phyloP scores from a whole-genome alignment of 768 basidiomycete genomes.

The Agrocybe pediades region DNA sequence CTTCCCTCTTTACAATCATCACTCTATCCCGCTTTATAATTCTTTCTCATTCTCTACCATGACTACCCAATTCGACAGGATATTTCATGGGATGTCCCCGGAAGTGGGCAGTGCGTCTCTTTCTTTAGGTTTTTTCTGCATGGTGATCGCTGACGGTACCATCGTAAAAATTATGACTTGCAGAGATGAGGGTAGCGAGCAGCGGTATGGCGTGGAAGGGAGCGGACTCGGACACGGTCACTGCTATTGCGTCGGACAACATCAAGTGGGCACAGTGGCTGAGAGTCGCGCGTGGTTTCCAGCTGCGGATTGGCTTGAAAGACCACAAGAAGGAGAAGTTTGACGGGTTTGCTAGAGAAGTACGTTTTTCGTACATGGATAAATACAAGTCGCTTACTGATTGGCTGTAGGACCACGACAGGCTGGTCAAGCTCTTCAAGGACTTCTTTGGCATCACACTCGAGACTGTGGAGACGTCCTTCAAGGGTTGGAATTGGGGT shows the following conservation, averaged over 20 bases:
- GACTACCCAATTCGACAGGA: conserved; percentile 80
- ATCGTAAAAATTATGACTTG: conserved; percentile 3
- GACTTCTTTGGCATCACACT: conserved; percentile 85
- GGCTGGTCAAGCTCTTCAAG: conserved; percentile 76
- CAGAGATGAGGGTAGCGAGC: conserved; percentile 85
- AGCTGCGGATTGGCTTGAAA: conserved; percentile 82
- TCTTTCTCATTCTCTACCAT: conserved; percentile 28
- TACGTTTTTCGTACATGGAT: conserved; percentile 31
- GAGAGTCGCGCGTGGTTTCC: conserved; percentile 89
- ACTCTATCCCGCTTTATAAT: conserved; percentile 9
- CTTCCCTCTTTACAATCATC: conserved; percentile 22
- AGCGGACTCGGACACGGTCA: conserved; percentile 62
- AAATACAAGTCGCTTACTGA: neutral
- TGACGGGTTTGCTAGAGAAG: conserved; percentile 92
- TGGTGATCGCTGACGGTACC: conserved; percentile 1
- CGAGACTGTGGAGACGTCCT: conserved; percentile 82
- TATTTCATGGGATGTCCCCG: conserved; percentile 73
- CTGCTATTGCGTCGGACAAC: conserved; percentile 65
- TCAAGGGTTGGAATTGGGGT: conserved; percentile 99
- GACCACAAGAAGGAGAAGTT: conserved; percentile 82
- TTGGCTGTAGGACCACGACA: conserved; percentile 81
- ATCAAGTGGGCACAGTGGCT: conserved; percentile 93
- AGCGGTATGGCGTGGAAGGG: conserved; percentile 97
- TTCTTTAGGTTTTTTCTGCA: neutral
- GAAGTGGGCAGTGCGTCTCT: conserved; percentile 84